phyloP scores from a whole-genome alignment of 1,284 basidiomycete genomes.

The Dichomitus squalens region DNA sequence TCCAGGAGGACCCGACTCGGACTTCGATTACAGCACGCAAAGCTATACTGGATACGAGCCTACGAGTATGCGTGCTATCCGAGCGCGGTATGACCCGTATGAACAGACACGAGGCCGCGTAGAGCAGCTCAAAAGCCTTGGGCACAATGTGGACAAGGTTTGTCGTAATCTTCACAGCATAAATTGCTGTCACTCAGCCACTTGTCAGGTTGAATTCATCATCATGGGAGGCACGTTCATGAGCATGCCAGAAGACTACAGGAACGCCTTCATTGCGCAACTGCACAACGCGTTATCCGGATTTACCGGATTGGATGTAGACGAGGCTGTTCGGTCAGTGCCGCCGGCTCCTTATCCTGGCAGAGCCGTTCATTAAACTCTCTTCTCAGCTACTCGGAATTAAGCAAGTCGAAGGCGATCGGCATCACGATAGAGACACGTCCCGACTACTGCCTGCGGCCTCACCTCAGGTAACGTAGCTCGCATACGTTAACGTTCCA shows the following conservation, averaged over 20 bases:
- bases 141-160: constrained; percentile 97
- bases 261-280: constrained; percentile 92
- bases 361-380: constrained; percentile 6
- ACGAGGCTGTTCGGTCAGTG: constrained; percentile 89
- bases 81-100: constrained; percentile 98
- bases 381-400: constrained; percentile 80
- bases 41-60: constrained; percentile 98
- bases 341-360: background rate
- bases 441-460: constrained; percentile 97
- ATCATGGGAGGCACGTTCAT: constrained; percentile 99
- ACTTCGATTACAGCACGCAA: constrained; percentile 99
- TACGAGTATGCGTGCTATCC: constrained; percentile 98
- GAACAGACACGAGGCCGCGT: constrained; percentile 96
- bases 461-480: constrained; percentile 79
- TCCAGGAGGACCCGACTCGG: constrained; percentile 98
- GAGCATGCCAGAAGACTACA: constrained; percentile 97
- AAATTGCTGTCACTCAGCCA: background rate
- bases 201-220: constrained; percentile 89
- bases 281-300: constrained; percentile 97
- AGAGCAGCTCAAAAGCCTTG: constrained; percentile 92
- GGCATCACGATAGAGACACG: constrained; percentile 99
- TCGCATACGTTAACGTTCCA: background rate
- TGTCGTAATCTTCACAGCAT: constrained; percentile 8
- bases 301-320: constrained; percentile 90
- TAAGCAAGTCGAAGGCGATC: constrained; percentile 97